Evolutionary conservation across 192 early-diverging fungal species (phyloP).

Genomic region (Borealophlyctis nickersoniae): DNA sequence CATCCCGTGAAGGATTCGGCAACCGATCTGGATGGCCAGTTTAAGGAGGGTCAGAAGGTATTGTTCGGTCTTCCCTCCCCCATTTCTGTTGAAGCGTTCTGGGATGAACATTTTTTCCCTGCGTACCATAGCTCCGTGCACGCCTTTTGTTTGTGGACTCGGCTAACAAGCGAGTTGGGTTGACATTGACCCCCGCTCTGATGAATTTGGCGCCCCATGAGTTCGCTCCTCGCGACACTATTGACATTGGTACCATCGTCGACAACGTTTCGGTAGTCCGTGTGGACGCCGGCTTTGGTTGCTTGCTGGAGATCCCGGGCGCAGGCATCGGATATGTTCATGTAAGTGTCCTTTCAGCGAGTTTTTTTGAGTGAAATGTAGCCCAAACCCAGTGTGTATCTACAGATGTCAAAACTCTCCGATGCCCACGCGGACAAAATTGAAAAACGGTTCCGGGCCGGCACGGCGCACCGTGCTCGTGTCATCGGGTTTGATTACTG

Average conservation of each 20-base stretch:
- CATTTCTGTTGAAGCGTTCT: constrained; percentile 6
- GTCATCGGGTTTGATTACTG: constrained; percentile 77
- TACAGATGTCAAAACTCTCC: constrained; percentile 61
- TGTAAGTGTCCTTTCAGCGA: constrained; percentile 30
- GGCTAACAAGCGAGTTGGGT: constrained; percentile 31
- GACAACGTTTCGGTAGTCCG: constrained; percentile 62
- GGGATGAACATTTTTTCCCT: background rate
- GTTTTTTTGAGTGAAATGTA: background rate
- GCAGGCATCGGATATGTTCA: constrained; percentile 54
- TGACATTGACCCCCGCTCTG: constrained; percentile 27
- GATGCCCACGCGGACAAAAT: constrained; percentile 62
- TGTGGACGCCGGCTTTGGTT: constrained; percentile 58
- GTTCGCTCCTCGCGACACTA: constrained; percentile 17
- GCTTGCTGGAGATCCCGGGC: constrained; percentile 56
- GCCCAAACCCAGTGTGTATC: constrained; percentile 17
- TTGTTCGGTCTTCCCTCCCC: background rate
- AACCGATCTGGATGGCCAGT: constrained; percentile 49
- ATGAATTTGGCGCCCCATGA: background rate
- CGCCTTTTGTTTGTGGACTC: constrained; percentile 71
- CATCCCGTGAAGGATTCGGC: constrained; percentile 29
- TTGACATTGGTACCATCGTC: constrained; percentile 71
- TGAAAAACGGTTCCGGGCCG: constrained; percentile 55
- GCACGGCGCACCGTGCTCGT: constrained; percentile 69
- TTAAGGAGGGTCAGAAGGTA: constrained; percentile 55
- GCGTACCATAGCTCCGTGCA: constrained; percentile 41